Percentiles rank a stretch among this genome's conserved stretches.
phyloP scores from a whole-genome alignment of 495 filamentous ascomycete species.

The Podospora sp. region DNA sequence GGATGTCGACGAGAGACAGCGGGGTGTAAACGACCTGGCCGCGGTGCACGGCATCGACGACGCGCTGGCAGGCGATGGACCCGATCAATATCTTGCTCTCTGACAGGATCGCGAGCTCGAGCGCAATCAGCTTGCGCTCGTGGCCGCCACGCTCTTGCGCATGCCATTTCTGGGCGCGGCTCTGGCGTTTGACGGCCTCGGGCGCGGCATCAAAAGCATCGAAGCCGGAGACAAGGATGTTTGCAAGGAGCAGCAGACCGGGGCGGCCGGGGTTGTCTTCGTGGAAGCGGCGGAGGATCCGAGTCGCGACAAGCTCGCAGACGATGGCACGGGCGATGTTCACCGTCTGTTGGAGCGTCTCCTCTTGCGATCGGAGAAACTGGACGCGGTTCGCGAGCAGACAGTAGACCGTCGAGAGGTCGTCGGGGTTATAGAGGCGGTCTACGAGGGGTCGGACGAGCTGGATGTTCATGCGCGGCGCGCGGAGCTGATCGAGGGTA shows the following conservation, averaged over 20 bases:
- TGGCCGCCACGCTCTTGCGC: constrained; percentile 50
- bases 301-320: constrained; percentile 62
- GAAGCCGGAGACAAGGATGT: constrained; percentile 64
- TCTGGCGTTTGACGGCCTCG: constrained; percentile 41
- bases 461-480: constrained; percentile 59
- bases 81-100: constrained; percentile 63
- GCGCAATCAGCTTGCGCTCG: constrained; percentile 60
- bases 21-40: constrained; percentile 65
- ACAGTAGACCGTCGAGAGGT: constrained; percentile 64
- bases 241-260: constrained; percentile 60
- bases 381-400: constrained; percentile 65
- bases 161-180: constrained; percentile 48
- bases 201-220: constrained; percentile 65
- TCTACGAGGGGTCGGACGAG: constrained; percentile 63
- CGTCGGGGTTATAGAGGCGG: constrained; percentile 58
- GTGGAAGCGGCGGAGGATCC: constrained; percentile 62
- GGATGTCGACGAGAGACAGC: constrained; percentile 61
- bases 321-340: constrained; percentile 60
- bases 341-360: constrained; percentile 61
- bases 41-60: constrained; percentile 61
- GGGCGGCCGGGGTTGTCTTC: constrained; percentile 58
- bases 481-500: constrained; percentile 59
- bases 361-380: constrained; percentile 61
- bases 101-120: constrained; percentile 66
- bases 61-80: constrained; percentile 59